Evolutionary conservation across 2,329 filamentous ascomycete species (phyloP).

Genomic region (Aspergillus bombycis): DNA sequence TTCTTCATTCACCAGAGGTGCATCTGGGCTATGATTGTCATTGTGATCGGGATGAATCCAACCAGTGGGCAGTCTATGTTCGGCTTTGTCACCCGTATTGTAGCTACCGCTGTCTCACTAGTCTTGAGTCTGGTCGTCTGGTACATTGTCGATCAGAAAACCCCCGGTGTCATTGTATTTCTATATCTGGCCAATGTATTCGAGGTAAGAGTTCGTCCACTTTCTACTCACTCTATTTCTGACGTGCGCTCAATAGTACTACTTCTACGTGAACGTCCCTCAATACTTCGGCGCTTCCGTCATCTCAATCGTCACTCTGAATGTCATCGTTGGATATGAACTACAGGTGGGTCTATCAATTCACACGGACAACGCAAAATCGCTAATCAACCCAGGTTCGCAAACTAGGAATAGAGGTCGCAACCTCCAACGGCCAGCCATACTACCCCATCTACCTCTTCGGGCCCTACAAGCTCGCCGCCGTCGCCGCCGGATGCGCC

Average conservation of each 20-base stretch:
- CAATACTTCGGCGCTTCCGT: constrained; percentile 63
- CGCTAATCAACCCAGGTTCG: constrained; percentile 45
- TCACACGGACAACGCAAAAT: background rate
- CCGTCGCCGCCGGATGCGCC: constrained; percentile 66
- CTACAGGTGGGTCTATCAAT: constrained; percentile 52
- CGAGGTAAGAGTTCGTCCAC: constrained; percentile 37
- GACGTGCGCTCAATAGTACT: constrained; percentile 47
- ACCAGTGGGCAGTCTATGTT: constrained; percentile 70
- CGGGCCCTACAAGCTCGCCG: constrained; percentile 70
- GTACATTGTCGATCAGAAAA: constrained; percentile 69
- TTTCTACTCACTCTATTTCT: background rate
- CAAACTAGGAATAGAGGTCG: constrained; percentile 52
- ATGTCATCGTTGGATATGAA: constrained; percentile 72
- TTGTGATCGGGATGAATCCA: constrained; percentile 69
- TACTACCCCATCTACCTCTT: constrained; percentile 72
- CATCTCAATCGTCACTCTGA: constrained; percentile 61
- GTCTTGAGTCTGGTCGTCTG: constrained; percentile 65
- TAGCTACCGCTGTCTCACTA: constrained; percentile 67
- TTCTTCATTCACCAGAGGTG: constrained; percentile 71
- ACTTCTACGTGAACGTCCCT: constrained; percentile 69
- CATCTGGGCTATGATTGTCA: constrained; percentile 77
- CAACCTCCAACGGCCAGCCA: constrained; percentile 64
- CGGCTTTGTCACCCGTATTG: constrained; percentile 66
- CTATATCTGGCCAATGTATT: constrained; percentile 67
- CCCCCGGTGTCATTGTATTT: constrained; percentile 67